Evolutionary conservation across 2,329 filamentous ascomycete genomes (phyloP).

Genomic region (Pestalotiopsis fici): DNA sequence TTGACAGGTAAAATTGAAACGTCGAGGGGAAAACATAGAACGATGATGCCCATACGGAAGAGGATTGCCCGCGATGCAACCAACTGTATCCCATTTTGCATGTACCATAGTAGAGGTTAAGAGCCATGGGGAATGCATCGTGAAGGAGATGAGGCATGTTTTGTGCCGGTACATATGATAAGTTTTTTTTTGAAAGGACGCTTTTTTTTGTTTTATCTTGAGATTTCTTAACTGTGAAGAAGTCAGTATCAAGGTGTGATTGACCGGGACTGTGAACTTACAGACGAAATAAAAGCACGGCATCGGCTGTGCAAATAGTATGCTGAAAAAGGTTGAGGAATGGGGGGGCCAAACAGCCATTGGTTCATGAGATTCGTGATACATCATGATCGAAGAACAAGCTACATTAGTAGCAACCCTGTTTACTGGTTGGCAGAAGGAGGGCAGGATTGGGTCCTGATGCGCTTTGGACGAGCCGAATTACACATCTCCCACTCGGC

Average conservation of each 20-base stretch:
- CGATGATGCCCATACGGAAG: conserved; percentile 23
- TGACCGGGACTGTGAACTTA: neutral
- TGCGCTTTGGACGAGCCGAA: conserved; percentile 3
- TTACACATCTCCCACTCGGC: conserved; percentile 18
- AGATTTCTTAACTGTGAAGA: neutral
- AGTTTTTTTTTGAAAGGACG: conserved; percentile 1
- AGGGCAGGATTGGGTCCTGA: conserved; percentile 1
- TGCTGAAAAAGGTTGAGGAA: too few relatives aligned
- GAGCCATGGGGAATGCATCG: conserved; percentile 12
- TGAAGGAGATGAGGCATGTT: conserved; percentile 11
- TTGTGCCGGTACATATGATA: conserved; percentile 14
- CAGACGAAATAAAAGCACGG: neutral
- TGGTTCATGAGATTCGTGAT: too few relatives aligned
- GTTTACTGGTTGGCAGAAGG: too few relatives aligned
- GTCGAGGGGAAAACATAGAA: conserved; percentile 14
- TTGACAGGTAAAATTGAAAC: conserved; percentile 50
- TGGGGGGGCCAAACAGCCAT: too few relatives aligned
- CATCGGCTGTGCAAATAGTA: too few relatives aligned
- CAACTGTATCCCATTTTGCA: conserved; percentile 16
- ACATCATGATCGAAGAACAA: too few relatives aligned
- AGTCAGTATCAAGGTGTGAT: neutral
- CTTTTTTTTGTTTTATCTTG: neutral
- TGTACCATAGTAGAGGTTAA: conserved; percentile 27
- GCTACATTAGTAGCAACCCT: too few relatives aligned
- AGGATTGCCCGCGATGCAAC: conserved; percentile 4